Conservation (phyloP, 1,284 basidiomycete genomes). For the Sporisorium iseilematis-ciliati region DNA sequence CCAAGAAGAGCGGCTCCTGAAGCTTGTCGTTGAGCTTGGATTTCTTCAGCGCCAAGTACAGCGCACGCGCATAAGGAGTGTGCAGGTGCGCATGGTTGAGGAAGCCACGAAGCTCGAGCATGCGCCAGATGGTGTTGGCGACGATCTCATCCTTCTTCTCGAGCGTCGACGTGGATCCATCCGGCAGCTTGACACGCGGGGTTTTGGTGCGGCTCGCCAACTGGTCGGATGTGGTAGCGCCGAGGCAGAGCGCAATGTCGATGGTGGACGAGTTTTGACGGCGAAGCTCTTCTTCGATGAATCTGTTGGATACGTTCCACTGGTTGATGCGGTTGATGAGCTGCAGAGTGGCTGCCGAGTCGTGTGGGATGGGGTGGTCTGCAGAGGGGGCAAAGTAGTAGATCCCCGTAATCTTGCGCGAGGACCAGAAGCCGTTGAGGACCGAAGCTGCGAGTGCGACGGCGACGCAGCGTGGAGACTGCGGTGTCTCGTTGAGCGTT, state of each 20-base stretch:
- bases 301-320: constrained; percentile 90
- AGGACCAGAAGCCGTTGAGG: constrained; percentile 65
- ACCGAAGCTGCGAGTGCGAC: constrained; percentile 71
- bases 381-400: constrained; percentile 62
- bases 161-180: constrained; percentile 71
- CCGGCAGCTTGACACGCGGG: constrained; percentile 40
- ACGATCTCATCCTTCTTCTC: constrained; percentile 99
- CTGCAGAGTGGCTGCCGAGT: constrained; percentile 81
- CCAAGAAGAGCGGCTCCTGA: constrained; percentile 93
- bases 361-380: constrained; percentile 60
- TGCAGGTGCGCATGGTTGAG: constrained; percentile 87
- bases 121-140: constrained; percentile 97
- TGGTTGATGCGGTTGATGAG: constrained; percentile 86
- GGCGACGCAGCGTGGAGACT: constrained; percentile 90
- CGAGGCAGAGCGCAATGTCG: constrained; percentile 93
- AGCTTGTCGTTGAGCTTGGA: constrained; percentile 95
- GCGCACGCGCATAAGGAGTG: constrained; percentile 84
- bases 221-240: constrained; percentile 77
- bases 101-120: constrained; percentile 96
- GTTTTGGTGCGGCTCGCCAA: constrained; percentile 62
- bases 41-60: constrained; percentile 82
- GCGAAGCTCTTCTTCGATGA: constrained; percentile 93
- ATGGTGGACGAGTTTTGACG: constrained; percentile 98
- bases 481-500: constrained; percentile 88
- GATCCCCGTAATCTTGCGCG: constrained; percentile 61